These are phyloP conservation scores for Solanum lignicaule DNA, from an alignment of 257 asterid species.

Conservation along the genomic window DNA sequence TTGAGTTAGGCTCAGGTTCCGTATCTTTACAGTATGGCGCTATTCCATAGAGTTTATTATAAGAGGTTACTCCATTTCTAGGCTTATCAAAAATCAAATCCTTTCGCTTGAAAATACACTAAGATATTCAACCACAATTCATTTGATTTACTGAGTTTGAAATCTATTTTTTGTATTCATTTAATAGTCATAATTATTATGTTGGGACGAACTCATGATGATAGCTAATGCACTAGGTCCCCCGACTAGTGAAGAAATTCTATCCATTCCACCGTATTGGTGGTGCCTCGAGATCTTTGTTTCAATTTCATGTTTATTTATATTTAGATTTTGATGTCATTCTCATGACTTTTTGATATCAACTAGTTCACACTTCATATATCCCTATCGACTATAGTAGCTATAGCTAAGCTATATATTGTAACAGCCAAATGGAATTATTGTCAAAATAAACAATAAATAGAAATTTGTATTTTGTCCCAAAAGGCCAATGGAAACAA, in stretches of 20 bases:
- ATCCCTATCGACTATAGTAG: not conserved
- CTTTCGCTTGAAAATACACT: not conserved
- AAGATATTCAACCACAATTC: not conserved
- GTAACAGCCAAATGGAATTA: not conserved
- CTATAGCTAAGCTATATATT: not conserved
- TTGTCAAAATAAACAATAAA: not conserved
- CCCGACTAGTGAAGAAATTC: not conserved
- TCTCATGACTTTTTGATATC: not conserved
- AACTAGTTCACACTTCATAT: not conserved
- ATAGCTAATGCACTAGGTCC: not conserved
- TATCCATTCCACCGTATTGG: not conserved
- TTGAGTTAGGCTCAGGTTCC: not conserved
- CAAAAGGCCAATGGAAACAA: not conserved
- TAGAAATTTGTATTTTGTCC: not conserved
- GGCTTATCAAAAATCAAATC: not conserved
- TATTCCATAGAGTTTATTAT: not conserved
- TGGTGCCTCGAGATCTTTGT: not conserved
- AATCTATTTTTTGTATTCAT: not conserved
- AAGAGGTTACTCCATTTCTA: not conserved
- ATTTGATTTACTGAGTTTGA: not conserved
- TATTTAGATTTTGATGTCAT: not conserved
- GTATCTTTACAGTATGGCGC: not conserved
- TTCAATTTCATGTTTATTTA: not conserved
- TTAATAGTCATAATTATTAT: not conserved
- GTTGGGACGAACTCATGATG: not conserved